Base-by-base conservation (phyloP, 768 basidiomycete species). In the Psilocybe cubensis region DNA sequence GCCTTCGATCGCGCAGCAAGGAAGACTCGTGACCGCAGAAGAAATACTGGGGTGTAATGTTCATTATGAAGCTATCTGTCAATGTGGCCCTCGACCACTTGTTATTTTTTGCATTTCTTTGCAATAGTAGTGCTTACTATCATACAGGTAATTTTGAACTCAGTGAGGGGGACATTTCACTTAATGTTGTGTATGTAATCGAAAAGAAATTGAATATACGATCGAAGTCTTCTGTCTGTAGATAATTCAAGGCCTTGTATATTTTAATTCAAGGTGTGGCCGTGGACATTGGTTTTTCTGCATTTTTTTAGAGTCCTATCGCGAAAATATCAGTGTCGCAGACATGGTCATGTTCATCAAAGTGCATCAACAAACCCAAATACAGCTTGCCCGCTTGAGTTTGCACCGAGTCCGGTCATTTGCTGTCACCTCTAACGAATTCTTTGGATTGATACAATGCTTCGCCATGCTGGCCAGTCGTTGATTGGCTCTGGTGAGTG, bases 1-100 rank as follows among this genome's bases (percentile, higher is more conserved):
- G 64, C 74, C 25, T 77, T 94, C 43, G 88, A 91, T 68, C 80
- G 93, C 52, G 83, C 86, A 5, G 89, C 91, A 24, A 79, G 89
- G 45, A 91, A 90, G 70, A 81, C 85, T 52, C 83, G 88, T 28
- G 90, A 91, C 55, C 79, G 91, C 68, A 75, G 83, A 60, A 73
- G 79, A 61, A 69, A 69, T 21, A 75, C 72, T 67, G 73, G n/a
- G n/a, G n/a, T 58, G 57, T 80, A 68, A 77, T 73, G 65, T 60
- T 63, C 52, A 57, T 48, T 49, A 45, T 56, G 29, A 62, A 29
- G 21, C 24, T 18, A 41, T 41, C 10, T 35, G 11, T 38, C 27
- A 21, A 41, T 25, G 21, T 38, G 12, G 14, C 12, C 35, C 14
- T 14, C 12, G 35, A 38, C 35, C 35, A 38, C 35, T 17, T 38